phyloP scores from a whole-genome alignment of 2,329 filamentous ascomycete genomes.

The Graphium sp. region DNA sequence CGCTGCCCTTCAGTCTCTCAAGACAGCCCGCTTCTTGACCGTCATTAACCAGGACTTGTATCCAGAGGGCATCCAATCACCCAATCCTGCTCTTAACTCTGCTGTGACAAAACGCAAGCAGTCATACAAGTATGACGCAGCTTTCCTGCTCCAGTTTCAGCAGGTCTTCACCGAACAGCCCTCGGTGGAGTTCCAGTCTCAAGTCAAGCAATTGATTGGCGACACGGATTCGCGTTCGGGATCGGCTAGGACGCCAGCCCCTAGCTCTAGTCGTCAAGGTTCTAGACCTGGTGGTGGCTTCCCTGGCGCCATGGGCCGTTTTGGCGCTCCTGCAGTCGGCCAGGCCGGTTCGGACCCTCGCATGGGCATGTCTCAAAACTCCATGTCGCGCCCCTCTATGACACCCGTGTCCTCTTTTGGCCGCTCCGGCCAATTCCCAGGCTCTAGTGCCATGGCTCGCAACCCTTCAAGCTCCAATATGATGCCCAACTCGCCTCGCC shows the following conservation, averaged over 20 bases:
- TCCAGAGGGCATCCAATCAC: constrained; percentile 68
- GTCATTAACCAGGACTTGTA: constrained; percentile 68
- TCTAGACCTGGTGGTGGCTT: not conserved
- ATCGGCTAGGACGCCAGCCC: not conserved
- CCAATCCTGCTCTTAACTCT: constrained; percentile 78
- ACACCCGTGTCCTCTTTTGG: not conserved
- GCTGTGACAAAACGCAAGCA: constrained; percentile 64
- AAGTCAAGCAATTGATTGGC: constrained; percentile 75
- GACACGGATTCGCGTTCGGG: constrained; percentile 27
- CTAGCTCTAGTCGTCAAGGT: not conserved
- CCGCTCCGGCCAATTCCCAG: constrained; percentile 38
- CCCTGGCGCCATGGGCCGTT: constrained; percentile 22
- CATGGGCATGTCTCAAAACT: constrained; percentile 1
- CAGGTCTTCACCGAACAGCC: constrained; percentile 93
- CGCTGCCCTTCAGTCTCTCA: constrained; percentile 81
- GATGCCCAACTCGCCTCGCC: constrained; percentile 55
- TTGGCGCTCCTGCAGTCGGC: constrained; percentile 8
- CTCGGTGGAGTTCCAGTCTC: constrained; percentile 79
- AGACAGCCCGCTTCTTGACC: constrained; percentile 76
- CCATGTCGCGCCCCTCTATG: no score
- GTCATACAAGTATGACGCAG: constrained; percentile 86
- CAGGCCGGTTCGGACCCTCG: not conserved
- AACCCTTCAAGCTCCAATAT: constrained; percentile 34
- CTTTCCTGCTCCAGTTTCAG: constrained; percentile 93
- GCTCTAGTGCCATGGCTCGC: constrained; percentile 45